Conservation (phyloP, 192 early-diverging fungal genomes). For the Backusella sp. region DNA sequence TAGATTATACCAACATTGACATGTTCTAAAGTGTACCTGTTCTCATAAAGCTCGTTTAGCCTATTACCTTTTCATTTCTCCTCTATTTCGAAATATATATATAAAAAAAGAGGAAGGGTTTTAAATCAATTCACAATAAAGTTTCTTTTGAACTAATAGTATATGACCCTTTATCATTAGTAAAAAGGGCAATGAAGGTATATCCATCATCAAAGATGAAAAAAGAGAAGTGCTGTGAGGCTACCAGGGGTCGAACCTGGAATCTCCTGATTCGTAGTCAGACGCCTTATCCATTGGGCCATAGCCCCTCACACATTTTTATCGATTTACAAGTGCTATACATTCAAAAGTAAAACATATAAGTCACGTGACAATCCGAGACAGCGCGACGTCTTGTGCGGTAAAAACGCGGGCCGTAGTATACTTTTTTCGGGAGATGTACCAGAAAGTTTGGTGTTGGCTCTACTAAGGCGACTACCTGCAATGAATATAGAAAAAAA, state of each 20-base stretch:
- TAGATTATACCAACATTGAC: no score
- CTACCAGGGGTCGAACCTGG: constrained; percentile 60
- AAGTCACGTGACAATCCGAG: background rate
- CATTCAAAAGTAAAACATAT: background rate
- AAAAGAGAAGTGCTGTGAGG: constrained; percentile 29
- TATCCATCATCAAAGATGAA: no score
- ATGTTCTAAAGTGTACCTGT: no score
- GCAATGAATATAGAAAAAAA: no score
- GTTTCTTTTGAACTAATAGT: no score
- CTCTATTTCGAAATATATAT: no score
- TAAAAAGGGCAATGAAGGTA: no score
- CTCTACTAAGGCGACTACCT: background rate
- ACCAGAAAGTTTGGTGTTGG: background rate
- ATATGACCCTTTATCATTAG: no score
- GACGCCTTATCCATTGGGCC: constrained; percentile 62
- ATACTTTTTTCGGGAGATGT: background rate
- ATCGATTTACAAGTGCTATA: background rate
- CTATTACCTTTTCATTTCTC: no score
- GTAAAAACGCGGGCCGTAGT: background rate
- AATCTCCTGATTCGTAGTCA: constrained; percentile 67
- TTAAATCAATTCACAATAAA: no score
- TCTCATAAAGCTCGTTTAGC: no score
- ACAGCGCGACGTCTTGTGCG: background rate
- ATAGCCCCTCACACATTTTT: constrained; percentile 44
- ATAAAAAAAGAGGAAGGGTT: no score